Evolutionary conservation across 108 stramenopile genomes (phyloP).

Genomic region (Tribonema minus): DNA sequence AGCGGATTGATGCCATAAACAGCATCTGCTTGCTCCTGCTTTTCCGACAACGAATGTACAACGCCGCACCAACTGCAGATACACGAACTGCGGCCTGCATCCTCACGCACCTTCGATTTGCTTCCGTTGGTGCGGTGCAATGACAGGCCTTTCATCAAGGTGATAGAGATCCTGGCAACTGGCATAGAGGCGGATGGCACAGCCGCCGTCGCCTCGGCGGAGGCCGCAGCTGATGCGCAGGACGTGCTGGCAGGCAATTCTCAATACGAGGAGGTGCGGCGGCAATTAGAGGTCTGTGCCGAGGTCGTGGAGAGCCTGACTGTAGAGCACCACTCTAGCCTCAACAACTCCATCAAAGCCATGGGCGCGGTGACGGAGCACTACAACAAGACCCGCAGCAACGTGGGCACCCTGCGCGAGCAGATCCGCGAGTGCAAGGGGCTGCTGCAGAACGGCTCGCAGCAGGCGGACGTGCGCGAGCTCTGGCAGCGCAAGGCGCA

Average conservation of each 20-base stretch:
- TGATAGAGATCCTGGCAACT: conserved; percentile 33
- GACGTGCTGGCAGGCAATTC: conserved; percentile 26
- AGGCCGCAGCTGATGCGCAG: too few relatives aligned
- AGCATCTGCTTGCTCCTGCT: neutral
- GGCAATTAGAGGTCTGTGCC: conserved; percentile 30
- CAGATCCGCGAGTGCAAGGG: conserved; percentile 35
- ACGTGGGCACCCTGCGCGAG: conserved; percentile 34
- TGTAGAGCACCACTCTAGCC: conserved; percentile 30
- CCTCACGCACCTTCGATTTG: neutral
- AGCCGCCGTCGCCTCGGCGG: neutral
- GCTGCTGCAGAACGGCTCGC: conserved; percentile 16
- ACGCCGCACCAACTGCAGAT: neutral
- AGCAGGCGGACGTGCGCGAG: conserved; percentile 31
- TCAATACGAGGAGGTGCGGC: conserved; percentile 27
- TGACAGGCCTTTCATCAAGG: conserved; percentile 26
- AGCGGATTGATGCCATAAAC: neutral
- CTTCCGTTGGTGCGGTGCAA: neutral
- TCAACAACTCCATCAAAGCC: conserved; percentile 30
- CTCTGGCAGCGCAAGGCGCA: conserved; percentile 35
- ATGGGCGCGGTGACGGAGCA: conserved; percentile 36
- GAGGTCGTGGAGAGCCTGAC: conserved; percentile 30
- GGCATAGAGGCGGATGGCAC: conserved; percentile 21
- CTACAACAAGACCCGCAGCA: conserved; percentile 35
- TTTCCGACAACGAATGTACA: neutral
- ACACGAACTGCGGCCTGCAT: neutral